Conservation (phyloP, 257 asterid genomes). For the Jaltomata sinuosa region DNA sequence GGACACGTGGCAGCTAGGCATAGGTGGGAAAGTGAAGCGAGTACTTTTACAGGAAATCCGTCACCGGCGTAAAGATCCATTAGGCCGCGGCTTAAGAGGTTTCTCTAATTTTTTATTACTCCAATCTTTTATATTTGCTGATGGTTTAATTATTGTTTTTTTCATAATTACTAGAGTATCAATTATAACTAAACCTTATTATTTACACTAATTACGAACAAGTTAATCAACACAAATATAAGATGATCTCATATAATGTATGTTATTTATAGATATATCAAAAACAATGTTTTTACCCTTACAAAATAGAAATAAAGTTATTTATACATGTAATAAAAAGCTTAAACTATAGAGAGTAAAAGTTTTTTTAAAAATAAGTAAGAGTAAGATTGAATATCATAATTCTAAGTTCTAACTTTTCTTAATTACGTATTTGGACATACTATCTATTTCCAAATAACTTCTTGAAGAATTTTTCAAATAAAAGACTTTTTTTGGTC, state of each 20-base stretch:
- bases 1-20: conserved; percentile 16
- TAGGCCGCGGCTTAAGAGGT: not conserved
- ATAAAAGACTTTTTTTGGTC: not conserved
- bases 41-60: conserved; percentile 3
- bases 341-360: not conserved
- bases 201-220: no score
- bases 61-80: conserved; percentile 10
- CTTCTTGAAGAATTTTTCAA: not conserved
- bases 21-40: not conserved
- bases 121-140: not conserved
- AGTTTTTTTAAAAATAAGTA: not conserved
- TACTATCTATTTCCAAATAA: not conserved
- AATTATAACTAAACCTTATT: no score
- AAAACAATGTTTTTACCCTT: no score
- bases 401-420: no score
- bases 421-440: not conserved
- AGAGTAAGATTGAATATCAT: not conserved
- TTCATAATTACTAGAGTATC: not conserved
- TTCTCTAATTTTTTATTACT: not conserved
- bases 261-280: no score
- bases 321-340: no score
- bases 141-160: not conserved
- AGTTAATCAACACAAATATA: not conserved
- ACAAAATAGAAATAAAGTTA: no score
- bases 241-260: no score